A percentile compares a stretch with the other conserved stretches of the same genome.
These are phyloP conservation scores for Ananas comosus DNA, from an alignment of 176 grass and related monocot species.

Conservation along the genomic window DNA sequence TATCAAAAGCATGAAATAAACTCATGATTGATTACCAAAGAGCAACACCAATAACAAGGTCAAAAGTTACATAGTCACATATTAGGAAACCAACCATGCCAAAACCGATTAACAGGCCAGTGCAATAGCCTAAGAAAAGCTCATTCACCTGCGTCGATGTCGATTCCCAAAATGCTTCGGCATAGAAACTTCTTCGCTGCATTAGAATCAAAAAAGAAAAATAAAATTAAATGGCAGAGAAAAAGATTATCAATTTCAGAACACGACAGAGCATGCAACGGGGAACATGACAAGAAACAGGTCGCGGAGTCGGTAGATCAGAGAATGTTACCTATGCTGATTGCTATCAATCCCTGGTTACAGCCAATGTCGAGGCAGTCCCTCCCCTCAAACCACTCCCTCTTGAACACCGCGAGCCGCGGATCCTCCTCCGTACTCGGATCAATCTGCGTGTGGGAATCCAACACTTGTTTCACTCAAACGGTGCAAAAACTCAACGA, in stretches of 20 bases:
- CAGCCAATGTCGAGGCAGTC: slow-evolving; percentile 97
- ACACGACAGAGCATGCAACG: not conserved
- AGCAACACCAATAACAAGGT: too few species aligned
- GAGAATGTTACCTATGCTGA: slow-evolving; percentile 53
- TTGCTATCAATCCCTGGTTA: slow-evolving; percentile 84
- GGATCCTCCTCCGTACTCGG: slow-evolving; percentile 65
- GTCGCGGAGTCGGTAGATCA: not conserved
- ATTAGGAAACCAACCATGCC: not conserved
- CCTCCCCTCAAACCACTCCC: slow-evolving; percentile 85
- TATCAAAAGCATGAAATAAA: too few species aligned
- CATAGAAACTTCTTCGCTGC: slow-evolving; percentile 81
- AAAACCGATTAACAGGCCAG: not conserved
- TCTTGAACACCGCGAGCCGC: slow-evolving; percentile 58
- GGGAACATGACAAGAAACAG: not conserved
- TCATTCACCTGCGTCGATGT: slow-evolving; percentile 69
- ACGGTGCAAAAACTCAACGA: not conserved
- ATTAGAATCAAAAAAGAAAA: slow-evolving; percentile 18
- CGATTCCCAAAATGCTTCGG: slow-evolving; percentile 76
- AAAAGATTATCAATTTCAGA: not conserved
- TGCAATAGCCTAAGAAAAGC: slow-evolving; percentile 1
- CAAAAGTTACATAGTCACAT: not conserved
- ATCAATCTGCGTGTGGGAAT: slow-evolving; percentile 42
- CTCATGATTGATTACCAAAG: too few species aligned
- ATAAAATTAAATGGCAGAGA: slow-evolving; percentile 6
- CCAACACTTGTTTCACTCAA: slow-evolving; percentile 10